phyloP scores from a whole-genome alignment of 2,329 filamentous ascomycete species.

The Corinectria fuckeliana region DNA sequence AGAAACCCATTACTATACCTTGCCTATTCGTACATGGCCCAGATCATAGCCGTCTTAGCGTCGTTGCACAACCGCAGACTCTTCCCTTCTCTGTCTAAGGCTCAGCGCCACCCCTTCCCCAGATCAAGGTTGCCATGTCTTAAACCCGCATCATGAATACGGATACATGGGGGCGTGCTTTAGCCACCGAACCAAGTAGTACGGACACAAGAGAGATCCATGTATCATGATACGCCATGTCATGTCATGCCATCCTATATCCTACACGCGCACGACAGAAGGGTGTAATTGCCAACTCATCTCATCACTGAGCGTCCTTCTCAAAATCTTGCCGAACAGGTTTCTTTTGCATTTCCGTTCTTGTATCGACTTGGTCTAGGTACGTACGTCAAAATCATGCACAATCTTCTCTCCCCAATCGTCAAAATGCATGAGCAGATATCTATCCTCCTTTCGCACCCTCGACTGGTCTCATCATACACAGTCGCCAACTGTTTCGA shows the following conservation, averaged over 20 bases:
- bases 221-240: conserved; percentile 5
- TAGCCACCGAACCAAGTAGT: background rate
- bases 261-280: too few species aligned
- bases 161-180: conserved; percentile 12
- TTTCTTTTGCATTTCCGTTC: conserved; percentile 10
- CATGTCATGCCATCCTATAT: conserved; percentile 2
- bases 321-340: background rate
- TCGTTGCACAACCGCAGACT: conserved; percentile 34
- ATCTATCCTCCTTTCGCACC: conserved; percentile 23
- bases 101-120: conserved; percentile 29
- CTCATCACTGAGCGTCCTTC: background rate
- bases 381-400: conserved; percentile 13
- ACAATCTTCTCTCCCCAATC: conserved; percentile 22
- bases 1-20: background rate
- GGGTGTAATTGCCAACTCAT: too few species aligned
- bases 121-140: conserved; percentile 30
- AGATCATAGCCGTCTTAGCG: conserved; percentile 30
- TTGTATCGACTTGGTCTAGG: conserved; percentile 17
- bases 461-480: conserved; percentile 11
- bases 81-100: conserved; percentile 25
- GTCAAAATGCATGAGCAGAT: conserved; percentile 27
- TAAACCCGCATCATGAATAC: conserved; percentile 24
- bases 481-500: conserved; percentile 2
- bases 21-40: conserved; percentile 20
- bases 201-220: conserved; percentile 14